These are phyloP conservation scores for Murraya koenigii DNA, from an alignment of 345 rosid genomes.

Conservation along the genomic window DNA sequence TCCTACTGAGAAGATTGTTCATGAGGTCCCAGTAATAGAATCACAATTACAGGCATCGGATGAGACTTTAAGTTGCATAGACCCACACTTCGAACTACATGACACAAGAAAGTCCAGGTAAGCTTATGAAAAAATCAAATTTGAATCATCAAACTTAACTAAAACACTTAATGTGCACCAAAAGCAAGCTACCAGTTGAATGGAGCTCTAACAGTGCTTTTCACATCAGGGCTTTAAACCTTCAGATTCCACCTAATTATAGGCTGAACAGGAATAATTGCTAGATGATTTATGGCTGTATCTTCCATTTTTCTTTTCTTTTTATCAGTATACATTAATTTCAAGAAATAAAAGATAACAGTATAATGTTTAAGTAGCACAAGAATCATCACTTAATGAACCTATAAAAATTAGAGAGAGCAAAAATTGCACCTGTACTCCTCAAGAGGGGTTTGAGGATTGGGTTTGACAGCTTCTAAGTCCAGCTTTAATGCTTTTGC, in stretches of 20 bases:
- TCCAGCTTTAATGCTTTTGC: constrained; percentile 77
- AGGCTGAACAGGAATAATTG: not conserved
- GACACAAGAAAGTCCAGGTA: not conserved
- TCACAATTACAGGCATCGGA: not conserved
- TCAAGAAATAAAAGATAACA: not conserved
- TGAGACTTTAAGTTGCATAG: not conserved
- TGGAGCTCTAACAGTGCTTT: not conserved
- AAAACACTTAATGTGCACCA: not conserved
- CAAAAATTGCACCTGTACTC: constrained; percentile 71
- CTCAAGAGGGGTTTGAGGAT: constrained; percentile 84
- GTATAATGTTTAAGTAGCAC: not conserved
- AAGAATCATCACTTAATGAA: constrained; percentile 9
- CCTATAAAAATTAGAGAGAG: not conserved
- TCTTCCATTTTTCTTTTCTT: not conserved
- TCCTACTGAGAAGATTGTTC: not conserved
- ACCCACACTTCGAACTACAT: not conserved
- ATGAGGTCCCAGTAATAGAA: not conserved
- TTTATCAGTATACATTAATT: not conserved
- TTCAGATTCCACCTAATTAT: not conserved
- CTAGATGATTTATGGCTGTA: not conserved
- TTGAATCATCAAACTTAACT: not conserved
- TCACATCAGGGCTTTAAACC: not conserved
- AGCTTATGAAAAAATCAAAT: not conserved
- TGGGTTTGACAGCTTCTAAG: constrained; percentile 88
- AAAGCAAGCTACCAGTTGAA: not conserved